Evolutionary conservation across 768 basidiomycete genomes (phyloP), one percentile per base, ranked within the genome.

Genomic region (Phlebiopsis flavidoalba): DNA sequence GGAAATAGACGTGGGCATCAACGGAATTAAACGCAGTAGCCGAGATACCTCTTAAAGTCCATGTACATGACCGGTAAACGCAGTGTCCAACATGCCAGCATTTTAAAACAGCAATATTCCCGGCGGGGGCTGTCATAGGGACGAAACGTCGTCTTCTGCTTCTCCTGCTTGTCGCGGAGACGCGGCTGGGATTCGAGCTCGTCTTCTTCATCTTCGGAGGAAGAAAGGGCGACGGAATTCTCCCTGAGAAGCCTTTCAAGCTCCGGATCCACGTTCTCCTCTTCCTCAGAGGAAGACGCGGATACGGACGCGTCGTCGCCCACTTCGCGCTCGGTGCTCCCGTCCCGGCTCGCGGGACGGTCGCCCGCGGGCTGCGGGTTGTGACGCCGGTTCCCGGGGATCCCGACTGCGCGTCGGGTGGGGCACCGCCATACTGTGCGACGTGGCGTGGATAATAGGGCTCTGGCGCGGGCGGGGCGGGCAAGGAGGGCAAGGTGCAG

Each of bases 61-160:
- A 79, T 80, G 66, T 86, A 89, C 66, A 89, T 75, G 11, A 90
- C 76, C 0, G 94, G 93, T 40, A 94, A 71, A 19, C 94, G 80
- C 70, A 95, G 68, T 21, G 82, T 85, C 91, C 91, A 94, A 64
- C 88, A 89, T 2, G 83, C 89, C 4, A 94, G 70, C 17, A 89
- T 75, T n/a, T n/a, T 4, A 96, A 76, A 46, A 94, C 79, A 3
- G 87, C 84, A 33, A 97, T 75, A 31, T 78, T 84, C 54, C 79
- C 79, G 26, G 74, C 76, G 1, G 81, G n/a, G 77, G 10, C 69
- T 70, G 59, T 80, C 78, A 51, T 72, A 77, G 46, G 60, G 60
- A 35, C 67, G 70, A 45, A 70, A 63, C 33, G 66, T 69, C 2
- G 59, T 65, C 49, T 50, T 63, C 53, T 57, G 50, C 33, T 68